Evolutionary conservation across 1,139 yeast genomes (phyloP).

Genomic region (Zygosaccharomyces sapae): DNA sequence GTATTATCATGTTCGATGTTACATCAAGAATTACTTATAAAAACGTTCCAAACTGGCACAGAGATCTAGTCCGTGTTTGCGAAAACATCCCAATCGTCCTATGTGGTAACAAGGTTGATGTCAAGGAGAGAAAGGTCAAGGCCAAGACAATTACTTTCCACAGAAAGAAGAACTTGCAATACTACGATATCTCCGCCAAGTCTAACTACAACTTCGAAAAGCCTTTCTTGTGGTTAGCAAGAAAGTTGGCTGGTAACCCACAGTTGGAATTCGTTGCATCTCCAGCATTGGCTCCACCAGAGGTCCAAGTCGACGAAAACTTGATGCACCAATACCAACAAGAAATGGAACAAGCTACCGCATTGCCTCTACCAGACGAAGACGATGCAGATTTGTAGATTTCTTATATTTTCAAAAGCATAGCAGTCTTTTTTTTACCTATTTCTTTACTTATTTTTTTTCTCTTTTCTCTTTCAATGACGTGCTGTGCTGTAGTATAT

Average conservation of each 20-base stretch:
- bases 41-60: constrained; percentile 99
- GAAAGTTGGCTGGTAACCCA: constrained; percentile 98
- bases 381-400: constrained; percentile 95
- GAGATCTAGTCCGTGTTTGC: constrained; percentile 98
- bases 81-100: constrained; percentile 98
- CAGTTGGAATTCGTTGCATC: constrained; percentile 98
- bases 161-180: constrained; percentile 99
- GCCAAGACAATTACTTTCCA: constrained; percentile 99
- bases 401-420: constrained; percentile 5
- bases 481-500: constrained; percentile 2
- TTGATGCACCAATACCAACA: constrained; percentile 98
- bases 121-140: constrained; percentile 99
- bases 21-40: constrained; percentile 99
- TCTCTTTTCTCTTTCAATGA: background rate
- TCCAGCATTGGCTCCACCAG: constrained; percentile 99
- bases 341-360: constrained; percentile 99
- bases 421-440: no score
- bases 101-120: constrained; percentile 99
- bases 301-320: constrained; percentile 93
- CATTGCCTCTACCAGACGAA: constrained; percentile 99
- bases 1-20: constrained; percentile 99
- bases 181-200: constrained; percentile 99
- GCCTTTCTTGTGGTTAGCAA: constrained; percentile 99
- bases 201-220: constrained; percentile 99
- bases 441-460: no score